A percentile compares a stretch with the other conserved stretches of the same genome.
phyloP scores from a whole-genome alignment of 495 filamentous ascomycete species.

The Rostrohypoxylon terebratum region DNA sequence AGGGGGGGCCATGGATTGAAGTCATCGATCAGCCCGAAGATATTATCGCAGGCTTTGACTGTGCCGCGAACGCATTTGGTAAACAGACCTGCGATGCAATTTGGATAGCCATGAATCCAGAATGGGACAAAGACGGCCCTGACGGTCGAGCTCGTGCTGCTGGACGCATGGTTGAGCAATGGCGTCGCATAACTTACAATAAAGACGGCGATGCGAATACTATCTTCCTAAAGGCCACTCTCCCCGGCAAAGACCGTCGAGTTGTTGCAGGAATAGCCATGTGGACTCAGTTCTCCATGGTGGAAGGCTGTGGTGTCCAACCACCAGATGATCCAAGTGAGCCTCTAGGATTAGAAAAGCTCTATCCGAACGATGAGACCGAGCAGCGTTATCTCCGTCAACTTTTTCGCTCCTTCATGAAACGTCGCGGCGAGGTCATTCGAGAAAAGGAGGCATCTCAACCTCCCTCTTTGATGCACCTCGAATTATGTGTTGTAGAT shows the following conservation, averaged over 20 bases:
- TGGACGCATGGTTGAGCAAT: constrained; percentile 49
- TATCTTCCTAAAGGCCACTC: constrained; percentile 59
- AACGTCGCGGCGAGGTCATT: constrained; percentile 50
- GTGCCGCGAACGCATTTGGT: constrained; percentile 52
- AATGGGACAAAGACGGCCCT: constrained; percentile 53
- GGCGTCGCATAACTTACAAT: constrained; percentile 44
- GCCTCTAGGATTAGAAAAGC: constrained; percentile 42
- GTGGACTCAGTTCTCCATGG: constrained; percentile 50
- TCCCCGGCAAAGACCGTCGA: constrained; percentile 43
- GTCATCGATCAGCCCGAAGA: constrained; percentile 40
- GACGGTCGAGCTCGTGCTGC: constrained; percentile 47
- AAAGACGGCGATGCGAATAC: constrained; percentile 55
- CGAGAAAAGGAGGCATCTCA: constrained; percentile 43
- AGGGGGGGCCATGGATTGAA: constrained; percentile 30
- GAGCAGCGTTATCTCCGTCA: constrained; percentile 56
- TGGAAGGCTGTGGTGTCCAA: constrained; percentile 54
- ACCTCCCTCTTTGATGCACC: constrained; percentile 52
- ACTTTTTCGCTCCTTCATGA: constrained; percentile 46
- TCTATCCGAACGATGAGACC: constrained; percentile 53
- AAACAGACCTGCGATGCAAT: constrained; percentile 54
- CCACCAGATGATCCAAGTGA: constrained; percentile 43
- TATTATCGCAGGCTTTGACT: constrained; percentile 35
- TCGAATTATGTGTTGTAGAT: constrained; percentile 57
- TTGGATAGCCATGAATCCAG: constrained; percentile 59
- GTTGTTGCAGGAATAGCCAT: constrained; percentile 57